Conservation (phyloP, 768 basidiomycete species). For the Hemileccinum rubropunctum region DNA sequence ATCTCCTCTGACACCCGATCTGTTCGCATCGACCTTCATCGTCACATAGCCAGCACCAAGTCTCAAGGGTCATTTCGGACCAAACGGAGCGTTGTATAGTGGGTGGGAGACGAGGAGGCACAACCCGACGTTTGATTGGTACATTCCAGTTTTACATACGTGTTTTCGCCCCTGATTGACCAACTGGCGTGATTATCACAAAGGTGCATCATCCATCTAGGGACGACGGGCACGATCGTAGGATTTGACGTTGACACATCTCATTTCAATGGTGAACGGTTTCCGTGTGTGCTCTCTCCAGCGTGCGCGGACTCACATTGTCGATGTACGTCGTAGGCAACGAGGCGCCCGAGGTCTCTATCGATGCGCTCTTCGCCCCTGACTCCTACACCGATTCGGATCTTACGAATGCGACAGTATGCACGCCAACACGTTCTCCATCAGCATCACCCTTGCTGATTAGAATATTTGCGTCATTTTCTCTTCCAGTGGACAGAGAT, state of each 20-base stretch:
- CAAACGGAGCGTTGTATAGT: slow-evolving; percentile 89
- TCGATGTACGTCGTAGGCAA: slow-evolving; percentile 58
- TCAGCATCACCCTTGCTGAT: not conserved
- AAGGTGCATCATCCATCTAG: slow-evolving; percentile 90
- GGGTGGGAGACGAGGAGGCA: slow-evolving; percentile 95
- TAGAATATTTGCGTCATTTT: no score
- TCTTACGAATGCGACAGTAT: slow-evolving; percentile 52
- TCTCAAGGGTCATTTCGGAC: slow-evolving; percentile 95
- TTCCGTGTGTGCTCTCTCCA: slow-evolving; percentile 1
- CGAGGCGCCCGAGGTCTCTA: slow-evolving; percentile 79
- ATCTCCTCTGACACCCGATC: not conserved
- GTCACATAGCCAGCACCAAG: slow-evolving; percentile 70
- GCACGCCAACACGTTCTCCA: slow-evolving; percentile 13
- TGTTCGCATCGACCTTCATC: not conserved
- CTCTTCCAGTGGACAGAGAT: slow-evolving; percentile 70
- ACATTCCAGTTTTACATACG: not conserved
- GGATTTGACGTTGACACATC: slow-evolving; percentile 95
- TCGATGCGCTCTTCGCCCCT: slow-evolving; percentile 54
- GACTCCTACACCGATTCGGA: slow-evolving; percentile 41
- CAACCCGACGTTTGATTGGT: slow-evolving; percentile 90
- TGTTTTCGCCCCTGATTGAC: not conserved
- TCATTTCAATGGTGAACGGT: slow-evolving; percentile 76
- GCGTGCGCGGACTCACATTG: not conserved
- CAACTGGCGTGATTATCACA: not conserved
- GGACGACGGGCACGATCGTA: slow-evolving; percentile 64